A percentile compares a stretch with the other conserved stretches of the same genome.
phyloP scores from a whole-genome alignment of 2,329 filamentous ascomycete genomes.

The Chaetomiaceae sp. region DNA sequence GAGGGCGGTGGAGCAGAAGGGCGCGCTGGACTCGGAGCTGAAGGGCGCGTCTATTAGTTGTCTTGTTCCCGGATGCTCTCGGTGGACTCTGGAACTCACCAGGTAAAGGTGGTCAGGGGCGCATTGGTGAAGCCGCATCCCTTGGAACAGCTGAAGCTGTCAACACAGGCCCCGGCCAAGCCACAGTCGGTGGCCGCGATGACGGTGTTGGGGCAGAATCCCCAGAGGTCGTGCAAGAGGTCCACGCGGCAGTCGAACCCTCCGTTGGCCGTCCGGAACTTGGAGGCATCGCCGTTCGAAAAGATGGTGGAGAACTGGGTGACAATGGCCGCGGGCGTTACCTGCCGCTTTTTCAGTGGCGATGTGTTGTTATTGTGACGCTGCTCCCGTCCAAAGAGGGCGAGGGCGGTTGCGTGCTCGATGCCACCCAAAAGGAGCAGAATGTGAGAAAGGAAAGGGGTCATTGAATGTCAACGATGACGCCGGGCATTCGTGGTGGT shows the following conservation, averaged over 20 bases:
- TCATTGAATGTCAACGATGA: background rate
- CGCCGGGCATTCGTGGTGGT: too few relatives aligned
- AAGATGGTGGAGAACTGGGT: slow-evolving; percentile 13
- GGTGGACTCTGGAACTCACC: slow-evolving; percentile 26
- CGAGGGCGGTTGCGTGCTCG: background rate
- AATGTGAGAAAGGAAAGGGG: background rate
- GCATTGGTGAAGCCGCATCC: slow-evolving; percentile 31
- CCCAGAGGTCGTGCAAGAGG: slow-evolving; percentile 34
- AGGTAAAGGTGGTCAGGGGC: slow-evolving; percentile 34
- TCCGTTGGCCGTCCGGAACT: slow-evolving; percentile 30
- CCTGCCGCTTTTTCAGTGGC: slow-evolving; percentile 18
- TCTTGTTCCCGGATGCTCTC: background rate
- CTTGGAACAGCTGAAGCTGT: slow-evolving; percentile 30
- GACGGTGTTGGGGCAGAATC: slow-evolving; percentile 37
- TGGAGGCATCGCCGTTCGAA: slow-evolving; percentile 29
- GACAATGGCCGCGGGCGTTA: slow-evolving; percentile 28
- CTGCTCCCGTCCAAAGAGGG: background rate
- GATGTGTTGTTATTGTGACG: background rate
- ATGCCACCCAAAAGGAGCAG: background rate
- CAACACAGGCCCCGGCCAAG: slow-evolving; percentile 35
- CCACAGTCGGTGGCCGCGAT: slow-evolving; percentile 36
- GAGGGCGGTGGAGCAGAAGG: slow-evolving; percentile 35
- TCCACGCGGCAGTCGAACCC: slow-evolving; percentile 38
- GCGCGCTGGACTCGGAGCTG: slow-evolving; percentile 10
- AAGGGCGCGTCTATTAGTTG: background rate